Percentiles rank a stretch among this genome's conserved stretches.
Evolutionary conservation across 352 stramenopile genomes (phyloP).

Genomic region (Phytopythium ostracodes): DNA sequence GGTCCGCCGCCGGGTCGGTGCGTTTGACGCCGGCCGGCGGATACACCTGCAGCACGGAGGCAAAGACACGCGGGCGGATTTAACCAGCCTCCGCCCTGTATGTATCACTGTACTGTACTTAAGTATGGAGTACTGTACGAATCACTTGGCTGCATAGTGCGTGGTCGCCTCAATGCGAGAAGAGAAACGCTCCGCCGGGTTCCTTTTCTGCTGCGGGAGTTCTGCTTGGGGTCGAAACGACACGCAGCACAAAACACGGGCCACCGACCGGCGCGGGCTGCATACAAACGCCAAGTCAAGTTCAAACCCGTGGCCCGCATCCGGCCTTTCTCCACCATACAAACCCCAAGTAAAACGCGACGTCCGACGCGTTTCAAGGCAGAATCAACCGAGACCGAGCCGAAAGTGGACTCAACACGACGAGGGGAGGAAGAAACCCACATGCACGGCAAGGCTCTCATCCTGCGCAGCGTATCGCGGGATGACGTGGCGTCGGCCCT

Average conservation of each 20-base stretch:
- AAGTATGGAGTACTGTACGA: too few relatives aligned
- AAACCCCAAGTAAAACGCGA: background rate
- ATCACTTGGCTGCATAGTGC: background rate
- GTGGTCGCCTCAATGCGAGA: background rate
- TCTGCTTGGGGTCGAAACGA: constrained; percentile 9
- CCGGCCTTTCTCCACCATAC: background rate
- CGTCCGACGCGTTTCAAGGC: background rate
- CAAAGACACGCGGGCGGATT: too few relatives aligned
- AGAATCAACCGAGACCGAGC: background rate
- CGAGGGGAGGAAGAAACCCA: too few relatives aligned
- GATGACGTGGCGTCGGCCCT: background rate
- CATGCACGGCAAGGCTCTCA: background rate
- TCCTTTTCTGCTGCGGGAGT: background rate
- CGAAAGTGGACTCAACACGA: background rate
- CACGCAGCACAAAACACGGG: background rate
- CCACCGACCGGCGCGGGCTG: too few relatives aligned
- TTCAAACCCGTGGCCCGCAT: background rate
- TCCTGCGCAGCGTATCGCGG: background rate
- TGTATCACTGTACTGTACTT: too few relatives aligned
- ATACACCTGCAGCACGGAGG: too few relatives aligned
- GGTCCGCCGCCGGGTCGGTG: too few relatives aligned
- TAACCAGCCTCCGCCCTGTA: too few relatives aligned
- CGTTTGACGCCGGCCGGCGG: too few relatives aligned
- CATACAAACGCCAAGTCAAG: background rate
- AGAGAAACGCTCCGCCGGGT: constrained; percentile 1